Conservation (phyloP, 75 land plant genomes). For the Cryptomeria japonica region DNA sequence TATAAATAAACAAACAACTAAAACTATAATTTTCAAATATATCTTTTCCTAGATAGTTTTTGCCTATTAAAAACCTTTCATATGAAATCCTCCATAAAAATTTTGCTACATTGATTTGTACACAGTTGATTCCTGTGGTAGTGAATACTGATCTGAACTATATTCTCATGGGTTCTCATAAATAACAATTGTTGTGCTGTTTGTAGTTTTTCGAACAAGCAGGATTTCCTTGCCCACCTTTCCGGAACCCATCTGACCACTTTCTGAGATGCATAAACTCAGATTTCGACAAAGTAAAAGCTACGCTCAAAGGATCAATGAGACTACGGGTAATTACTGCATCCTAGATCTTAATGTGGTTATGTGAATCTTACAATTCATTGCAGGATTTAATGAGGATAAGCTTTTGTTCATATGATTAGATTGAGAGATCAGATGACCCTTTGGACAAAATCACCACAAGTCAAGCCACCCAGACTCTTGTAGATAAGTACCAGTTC, state of each 20-base stretch:
- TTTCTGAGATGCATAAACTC: constrained; percentile 79
- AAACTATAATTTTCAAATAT: no score
- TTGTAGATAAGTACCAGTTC: constrained; percentile 45
- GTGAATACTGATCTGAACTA: background rate
- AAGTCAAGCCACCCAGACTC: constrained; percentile 60
- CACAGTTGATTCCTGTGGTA: background rate
- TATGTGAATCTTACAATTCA: background rate
- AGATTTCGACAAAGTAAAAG: constrained; percentile 89
- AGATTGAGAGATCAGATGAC: constrained; percentile 62
- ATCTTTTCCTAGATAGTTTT: no score
- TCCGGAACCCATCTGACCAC: constrained; percentile 91
- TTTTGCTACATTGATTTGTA: background rate
- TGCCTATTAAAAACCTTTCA: no score
- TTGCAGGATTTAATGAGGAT: background rate
- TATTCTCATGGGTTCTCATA: background rate
- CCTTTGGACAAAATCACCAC: constrained; percentile 81
- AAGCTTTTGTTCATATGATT: constrained; percentile 6
- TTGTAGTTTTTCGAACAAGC: constrained; percentile 81
- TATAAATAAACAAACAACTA: no score
- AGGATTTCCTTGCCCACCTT: constrained; percentile 87
- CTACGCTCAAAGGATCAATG: constrained; percentile 79
- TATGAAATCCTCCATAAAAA: background rate
- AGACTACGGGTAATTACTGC: constrained; percentile 48
- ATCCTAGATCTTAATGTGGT: background rate
- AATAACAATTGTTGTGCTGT: constrained; percentile 1